Evolutionary conservation across 2,329 filamentous ascomycete genomes (phyloP).

Genomic region (Colletotrichum sp.): DNA sequence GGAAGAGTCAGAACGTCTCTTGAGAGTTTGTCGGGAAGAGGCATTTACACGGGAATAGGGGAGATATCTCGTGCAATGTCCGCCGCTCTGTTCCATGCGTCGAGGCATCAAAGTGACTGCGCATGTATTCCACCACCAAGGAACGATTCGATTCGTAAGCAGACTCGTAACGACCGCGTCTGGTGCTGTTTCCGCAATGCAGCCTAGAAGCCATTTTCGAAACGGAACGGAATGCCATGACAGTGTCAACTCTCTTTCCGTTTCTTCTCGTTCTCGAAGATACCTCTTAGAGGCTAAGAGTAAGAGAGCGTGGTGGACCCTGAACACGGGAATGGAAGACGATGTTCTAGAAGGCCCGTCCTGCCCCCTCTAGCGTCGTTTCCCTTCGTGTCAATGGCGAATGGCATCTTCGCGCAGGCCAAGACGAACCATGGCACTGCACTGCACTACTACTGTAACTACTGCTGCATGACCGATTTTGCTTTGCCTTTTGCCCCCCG

Average conservation of each 20-base stretch:
- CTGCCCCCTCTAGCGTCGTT: background rate
- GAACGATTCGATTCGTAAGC: background rate
- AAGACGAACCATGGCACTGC: background rate
- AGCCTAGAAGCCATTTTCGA: background rate
- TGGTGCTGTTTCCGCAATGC: background rate
- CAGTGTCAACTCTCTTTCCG: background rate
- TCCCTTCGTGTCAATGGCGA: background rate
- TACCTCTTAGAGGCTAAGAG: background rate
- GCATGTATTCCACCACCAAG: background rate
- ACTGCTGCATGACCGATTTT: background rate
- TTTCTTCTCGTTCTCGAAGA: background rate
- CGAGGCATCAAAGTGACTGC: background rate
- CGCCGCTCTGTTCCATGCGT: background rate
- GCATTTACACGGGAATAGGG: background rate
- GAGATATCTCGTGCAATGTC: background rate
- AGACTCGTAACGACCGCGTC: background rate
- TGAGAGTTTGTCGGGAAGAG: background rate
- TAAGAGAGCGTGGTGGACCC: background rate
- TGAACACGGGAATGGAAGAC: background rate
- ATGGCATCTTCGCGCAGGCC: background rate
- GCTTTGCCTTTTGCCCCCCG: background rate
- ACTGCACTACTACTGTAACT: background rate
- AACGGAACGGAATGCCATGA: background rate
- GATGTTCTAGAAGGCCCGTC: background rate
- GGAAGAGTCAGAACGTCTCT: background rate